Evolutionary conservation across 139 green algal species (phyloP).

Genomic region (Tetratostichococcus sp.): DNA sequence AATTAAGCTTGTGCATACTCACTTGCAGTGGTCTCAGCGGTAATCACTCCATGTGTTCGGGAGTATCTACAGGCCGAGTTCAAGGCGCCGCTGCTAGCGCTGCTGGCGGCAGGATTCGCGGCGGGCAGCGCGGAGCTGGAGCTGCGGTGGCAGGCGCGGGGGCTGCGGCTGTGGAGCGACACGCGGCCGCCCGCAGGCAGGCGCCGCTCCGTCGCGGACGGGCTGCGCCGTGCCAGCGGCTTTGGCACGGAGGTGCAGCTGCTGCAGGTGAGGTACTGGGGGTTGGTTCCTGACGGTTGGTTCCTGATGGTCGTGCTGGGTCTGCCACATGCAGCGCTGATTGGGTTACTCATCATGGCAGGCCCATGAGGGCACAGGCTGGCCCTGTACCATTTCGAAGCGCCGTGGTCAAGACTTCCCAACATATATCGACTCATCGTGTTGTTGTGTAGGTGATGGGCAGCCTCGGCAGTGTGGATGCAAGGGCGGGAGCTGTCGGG

Average conservation of each 20-base stretch:
- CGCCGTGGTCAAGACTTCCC: too few species aligned
- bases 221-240: background rate
- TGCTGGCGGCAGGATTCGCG: background rate
- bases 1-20: too few species aligned
- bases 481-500: too few species aligned
- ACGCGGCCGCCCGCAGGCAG: background rate
- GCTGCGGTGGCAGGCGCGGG: background rate
- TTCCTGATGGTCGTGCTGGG: too few species aligned
- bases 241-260: background rate
- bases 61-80: background rate
- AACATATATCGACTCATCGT: too few species aligned
- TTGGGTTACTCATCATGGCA: too few species aligned
- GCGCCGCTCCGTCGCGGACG: background rate
- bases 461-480: background rate
- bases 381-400: too few species aligned
- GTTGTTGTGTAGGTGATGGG: background rate
- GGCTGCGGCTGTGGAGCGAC: constrained; percentile 1
- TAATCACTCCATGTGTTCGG: too few species aligned
- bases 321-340: too few species aligned
- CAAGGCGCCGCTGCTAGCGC: background rate
- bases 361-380: too few species aligned
- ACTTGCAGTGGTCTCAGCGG: too few species aligned
- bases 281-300: background rate
- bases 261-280: background rate
- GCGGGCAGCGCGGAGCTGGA: background rate